Conservation (phyloP, 768 basidiomycete species). For the Chiua virens region DNA sequence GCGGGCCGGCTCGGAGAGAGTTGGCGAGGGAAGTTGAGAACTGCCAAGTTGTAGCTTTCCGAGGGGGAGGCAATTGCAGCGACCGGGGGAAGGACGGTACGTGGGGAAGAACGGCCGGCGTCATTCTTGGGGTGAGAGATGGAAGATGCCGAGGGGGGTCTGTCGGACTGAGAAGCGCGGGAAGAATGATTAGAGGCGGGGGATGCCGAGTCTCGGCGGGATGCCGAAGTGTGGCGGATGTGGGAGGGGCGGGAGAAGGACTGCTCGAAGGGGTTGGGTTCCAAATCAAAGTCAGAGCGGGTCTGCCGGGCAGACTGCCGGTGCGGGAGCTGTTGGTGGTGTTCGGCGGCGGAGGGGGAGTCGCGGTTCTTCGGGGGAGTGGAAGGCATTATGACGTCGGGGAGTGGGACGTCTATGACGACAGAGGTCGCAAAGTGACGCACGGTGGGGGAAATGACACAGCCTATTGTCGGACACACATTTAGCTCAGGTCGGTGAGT, state of each 20-base stretch:
- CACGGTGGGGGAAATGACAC: conserved; percentile 15
- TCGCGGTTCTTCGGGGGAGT: conserved; percentile 37
- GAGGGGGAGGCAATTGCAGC: conserved; percentile 67
- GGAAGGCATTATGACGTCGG: conserved; percentile 19
- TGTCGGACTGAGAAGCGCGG: conserved; percentile 35
- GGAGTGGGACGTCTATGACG: conserved; percentile 27
- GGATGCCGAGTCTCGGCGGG: conserved; percentile 34
- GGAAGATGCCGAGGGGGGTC: conserved; percentile 35
- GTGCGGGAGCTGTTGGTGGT: conserved; percentile 4
- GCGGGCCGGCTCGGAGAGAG: conserved; percentile 88
- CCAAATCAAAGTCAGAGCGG: conserved; percentile 70
- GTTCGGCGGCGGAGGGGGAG: conserved; percentile 26
- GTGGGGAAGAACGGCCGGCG: conserved; percentile 40
- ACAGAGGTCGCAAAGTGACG: conserved; percentile 21
- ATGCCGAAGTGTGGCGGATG: conserved; percentile 42
- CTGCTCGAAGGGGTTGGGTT: conserved; percentile 94
- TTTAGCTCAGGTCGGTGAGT: conserved; percentile 18
- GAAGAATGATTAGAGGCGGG: conserved; percentile 36
- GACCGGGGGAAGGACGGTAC: conserved; percentile 80
- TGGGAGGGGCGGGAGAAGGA: conserved; percentile 74
- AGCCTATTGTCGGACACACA: conserved; percentile 16
- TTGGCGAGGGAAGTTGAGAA: conserved; percentile 62
- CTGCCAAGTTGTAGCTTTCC: conserved; percentile 56
- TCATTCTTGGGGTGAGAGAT: conserved; percentile 31
- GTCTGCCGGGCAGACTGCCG: conserved; percentile 41